phyloP scores from a whole-genome alignment of 495 filamentous ascomycete species.

The Lasiosphaeria miniovina region DNA sequence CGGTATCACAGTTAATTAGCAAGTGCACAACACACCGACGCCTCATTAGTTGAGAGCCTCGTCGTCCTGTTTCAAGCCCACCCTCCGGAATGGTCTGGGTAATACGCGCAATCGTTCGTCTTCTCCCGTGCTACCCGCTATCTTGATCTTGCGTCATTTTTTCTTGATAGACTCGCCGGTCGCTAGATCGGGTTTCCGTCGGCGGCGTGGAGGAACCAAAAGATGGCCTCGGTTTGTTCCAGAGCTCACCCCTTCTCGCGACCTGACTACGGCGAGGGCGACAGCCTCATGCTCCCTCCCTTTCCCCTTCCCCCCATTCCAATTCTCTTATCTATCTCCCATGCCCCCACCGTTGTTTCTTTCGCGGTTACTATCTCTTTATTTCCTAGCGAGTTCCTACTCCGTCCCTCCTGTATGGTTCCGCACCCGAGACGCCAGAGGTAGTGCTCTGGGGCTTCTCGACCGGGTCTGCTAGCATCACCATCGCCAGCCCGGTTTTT shows the following conservation, averaged over 20 bases:
- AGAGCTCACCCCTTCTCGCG: neutral
- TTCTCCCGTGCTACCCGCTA: neutral
- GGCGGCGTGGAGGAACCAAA: neutral
- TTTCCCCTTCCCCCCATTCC: neutral
- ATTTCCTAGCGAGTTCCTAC: neutral
- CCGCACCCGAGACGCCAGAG: neutral
- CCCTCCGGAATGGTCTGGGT: neutral
- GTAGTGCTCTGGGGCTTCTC: neutral
- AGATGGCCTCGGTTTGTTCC: slow-evolving; percentile 1
- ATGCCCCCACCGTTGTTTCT: neutral
- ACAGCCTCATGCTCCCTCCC: neutral
- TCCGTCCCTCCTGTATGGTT: neutral
- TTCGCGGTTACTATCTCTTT: neutral
- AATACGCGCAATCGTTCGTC: neutral
- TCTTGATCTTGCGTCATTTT: neutral
- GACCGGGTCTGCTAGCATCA: neutral
- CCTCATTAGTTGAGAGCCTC: neutral
- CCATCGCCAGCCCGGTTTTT: neutral
- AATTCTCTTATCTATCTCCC: neutral
- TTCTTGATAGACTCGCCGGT: neutral
- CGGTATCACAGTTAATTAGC: too few species aligned
- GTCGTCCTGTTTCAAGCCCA: neutral
- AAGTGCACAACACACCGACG: too few species aligned
- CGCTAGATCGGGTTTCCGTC: neutral
- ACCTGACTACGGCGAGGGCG: neutral